Evolutionary conservation across 805 yeast species (phyloP).

Genomic region (Lipomyces sp.): DNA sequence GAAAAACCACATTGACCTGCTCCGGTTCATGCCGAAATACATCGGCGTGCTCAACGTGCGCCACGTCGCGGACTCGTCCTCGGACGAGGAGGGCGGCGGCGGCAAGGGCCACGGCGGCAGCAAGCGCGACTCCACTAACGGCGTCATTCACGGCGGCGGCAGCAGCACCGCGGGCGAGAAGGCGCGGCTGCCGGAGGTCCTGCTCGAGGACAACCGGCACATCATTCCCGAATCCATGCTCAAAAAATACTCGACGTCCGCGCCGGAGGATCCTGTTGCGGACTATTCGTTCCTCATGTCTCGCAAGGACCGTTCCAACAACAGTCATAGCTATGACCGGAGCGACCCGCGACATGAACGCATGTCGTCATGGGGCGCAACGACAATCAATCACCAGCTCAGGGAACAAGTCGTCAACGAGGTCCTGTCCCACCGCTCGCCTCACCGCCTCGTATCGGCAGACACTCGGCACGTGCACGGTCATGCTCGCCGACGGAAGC

Average conservation of each 20-base stretch:
- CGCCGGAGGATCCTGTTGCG: slow-evolving; percentile 36
- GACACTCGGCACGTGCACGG: not conserved
- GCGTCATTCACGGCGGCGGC: not conserved
- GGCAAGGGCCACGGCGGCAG: not conserved
- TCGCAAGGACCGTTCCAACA: not conserved
- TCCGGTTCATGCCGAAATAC: slow-evolving; percentile 87
- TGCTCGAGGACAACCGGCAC: slow-evolving; percentile 85
- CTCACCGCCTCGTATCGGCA: slow-evolving; percentile 14
- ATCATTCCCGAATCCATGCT: slow-evolving; percentile 81
- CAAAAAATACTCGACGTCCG: slow-evolving; percentile 54
- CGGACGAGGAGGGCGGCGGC: slow-evolving; percentile 22
- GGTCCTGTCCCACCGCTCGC: slow-evolving; percentile 56
- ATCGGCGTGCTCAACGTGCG: slow-evolving; percentile 93
- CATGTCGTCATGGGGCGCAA: slow-evolving; percentile 37
- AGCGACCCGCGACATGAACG: not conserved
- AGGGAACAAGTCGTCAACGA: slow-evolving; percentile 70
- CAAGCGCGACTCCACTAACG: not conserved
- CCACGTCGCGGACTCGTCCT: slow-evolving; percentile 47
- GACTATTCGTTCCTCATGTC: not conserved
- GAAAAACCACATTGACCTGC: slow-evolving; percentile 65
- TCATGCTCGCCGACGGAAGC: not conserved
- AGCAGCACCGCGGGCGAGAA: not conserved
- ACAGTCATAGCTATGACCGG: not conserved
- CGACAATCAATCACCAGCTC: slow-evolving; percentile 65
- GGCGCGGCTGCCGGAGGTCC: slow-evolving; percentile 66